These are phyloP conservation scores for Phaffomyces thermotolerans DNA, from an alignment of 805 yeast species.

Conservation along the genomic window DNA sequence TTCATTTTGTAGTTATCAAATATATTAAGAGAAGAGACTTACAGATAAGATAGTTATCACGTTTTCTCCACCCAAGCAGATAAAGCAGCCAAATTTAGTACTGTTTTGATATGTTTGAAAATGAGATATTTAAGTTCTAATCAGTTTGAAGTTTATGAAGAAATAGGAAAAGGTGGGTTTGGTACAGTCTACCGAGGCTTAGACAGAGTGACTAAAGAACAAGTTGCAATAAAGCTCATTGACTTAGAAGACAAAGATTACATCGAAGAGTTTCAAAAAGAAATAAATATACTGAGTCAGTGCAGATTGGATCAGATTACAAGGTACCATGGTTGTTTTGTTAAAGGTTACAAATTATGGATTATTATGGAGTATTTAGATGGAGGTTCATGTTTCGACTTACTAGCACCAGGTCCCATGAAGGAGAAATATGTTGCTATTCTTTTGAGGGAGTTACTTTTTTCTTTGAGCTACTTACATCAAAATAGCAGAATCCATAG, in stretches of 20 bases:
- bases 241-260: constrained; percentile 88
- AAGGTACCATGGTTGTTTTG: constrained; percentile 79
- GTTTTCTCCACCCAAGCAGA: too few relatives aligned
- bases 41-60: too few relatives aligned
- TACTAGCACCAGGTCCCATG: constrained; percentile 79
- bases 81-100: too few relatives aligned
- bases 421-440: constrained; percentile 78
- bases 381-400: constrained; percentile 79
- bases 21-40: too few relatives aligned
- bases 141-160: constrained; percentile 50
- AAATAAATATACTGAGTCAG: constrained; percentile 76
- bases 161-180: constrained; percentile 92
- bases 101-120: neutral
- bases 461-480: constrained; percentile 66
- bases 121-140: constrained; percentile 25
- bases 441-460: constrained; percentile 68
- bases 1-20: too few relatives aligned
- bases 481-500: constrained; percentile 81
- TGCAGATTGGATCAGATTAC: constrained; percentile 79
- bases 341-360: constrained; percentile 91
- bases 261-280: constrained; percentile 88
- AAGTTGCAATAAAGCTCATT: constrained; percentile 88
- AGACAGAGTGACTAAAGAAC: constrained; percentile 58
- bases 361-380: constrained; percentile 96
- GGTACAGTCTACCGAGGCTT: constrained; percentile 92